Evolutionary conservation across 2,329 filamentous ascomycete genomes (phyloP).

Genomic region (Colletotrichum viniferum): DNA sequence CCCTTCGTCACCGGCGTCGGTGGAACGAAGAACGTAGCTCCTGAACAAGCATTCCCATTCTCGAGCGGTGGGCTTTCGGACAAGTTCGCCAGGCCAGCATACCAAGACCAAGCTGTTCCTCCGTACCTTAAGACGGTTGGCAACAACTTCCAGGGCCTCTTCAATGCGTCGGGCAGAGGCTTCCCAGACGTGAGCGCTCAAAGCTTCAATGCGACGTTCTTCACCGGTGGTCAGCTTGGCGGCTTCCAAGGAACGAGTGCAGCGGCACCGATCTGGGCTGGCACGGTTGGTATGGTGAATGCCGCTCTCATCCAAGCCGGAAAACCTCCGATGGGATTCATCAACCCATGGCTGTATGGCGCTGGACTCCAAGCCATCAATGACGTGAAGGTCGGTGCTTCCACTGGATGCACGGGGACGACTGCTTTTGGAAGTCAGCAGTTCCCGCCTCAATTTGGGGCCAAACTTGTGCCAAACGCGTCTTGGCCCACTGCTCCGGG

Average conservation of each 20-base stretch:
- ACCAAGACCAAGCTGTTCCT: slow-evolving; percentile 49
- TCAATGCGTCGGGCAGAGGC: slow-evolving; percentile 53
- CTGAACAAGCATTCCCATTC: slow-evolving; percentile 58
- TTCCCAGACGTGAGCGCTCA: slow-evolving; percentile 65
- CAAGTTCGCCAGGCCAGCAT: slow-evolving; percentile 45
- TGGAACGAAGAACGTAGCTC: slow-evolving; percentile 53
- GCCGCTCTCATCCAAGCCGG: slow-evolving; percentile 60
- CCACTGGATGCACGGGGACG: slow-evolving; percentile 33
- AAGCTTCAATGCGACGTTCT: slow-evolving; percentile 18
- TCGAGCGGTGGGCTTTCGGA: slow-evolving; percentile 56
- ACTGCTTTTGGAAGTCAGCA: slow-evolving; percentile 20
- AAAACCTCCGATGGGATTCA: slow-evolving; percentile 58
- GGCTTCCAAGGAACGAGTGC: slow-evolving; percentile 41
- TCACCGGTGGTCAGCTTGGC: slow-evolving; percentile 29
- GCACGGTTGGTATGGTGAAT: slow-evolving; percentile 68
- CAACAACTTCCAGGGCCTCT: slow-evolving; percentile 50
- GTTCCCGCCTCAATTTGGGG: slow-evolving; percentile 23
- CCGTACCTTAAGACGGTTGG: slow-evolving; percentile 49
- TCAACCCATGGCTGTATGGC: slow-evolving; percentile 67
- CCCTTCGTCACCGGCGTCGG: slow-evolving; percentile 69
- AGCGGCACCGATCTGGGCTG: slow-evolving; percentile 65
- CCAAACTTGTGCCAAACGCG: slow-evolving; percentile 30
- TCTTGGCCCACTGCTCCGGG: slow-evolving; percentile 33
- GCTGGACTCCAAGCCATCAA: slow-evolving; percentile 33
- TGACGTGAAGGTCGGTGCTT: slow-evolving; percentile 39